phyloP scores from a whole-genome alignment of 192 early-diverging fungal genomes.

The Thamnidium elegans region DNA sequence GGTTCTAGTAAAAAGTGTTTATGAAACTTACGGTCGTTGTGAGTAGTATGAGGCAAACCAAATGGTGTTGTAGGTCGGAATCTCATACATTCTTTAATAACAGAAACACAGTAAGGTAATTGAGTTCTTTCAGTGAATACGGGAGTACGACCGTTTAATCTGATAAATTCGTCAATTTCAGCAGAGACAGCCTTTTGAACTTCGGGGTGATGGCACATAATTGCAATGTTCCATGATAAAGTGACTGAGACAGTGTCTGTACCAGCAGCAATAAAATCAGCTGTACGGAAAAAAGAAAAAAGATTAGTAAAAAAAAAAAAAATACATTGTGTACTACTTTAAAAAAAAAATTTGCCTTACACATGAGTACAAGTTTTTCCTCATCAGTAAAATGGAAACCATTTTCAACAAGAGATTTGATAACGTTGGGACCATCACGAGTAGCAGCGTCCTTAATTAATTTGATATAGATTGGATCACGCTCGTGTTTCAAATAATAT shows the following conservation, averaged over 20 bases:
- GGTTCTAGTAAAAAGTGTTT: not conserved
- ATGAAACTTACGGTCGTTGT: not conserved
- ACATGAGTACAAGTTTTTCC: constrained; percentile 3
- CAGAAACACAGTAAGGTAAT: not conserved
- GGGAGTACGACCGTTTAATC: not conserved
- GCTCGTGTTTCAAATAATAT: not conserved
- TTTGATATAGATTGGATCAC: not conserved
- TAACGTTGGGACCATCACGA: not conserved
- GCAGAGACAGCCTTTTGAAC: not conserved
- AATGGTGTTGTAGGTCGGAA: not conserved
- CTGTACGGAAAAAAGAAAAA: not conserved
- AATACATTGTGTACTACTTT: not conserved
- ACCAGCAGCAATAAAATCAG: not conserved
- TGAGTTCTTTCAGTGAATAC: not conserved
- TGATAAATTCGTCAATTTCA: not conserved
- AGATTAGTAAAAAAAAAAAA: not conserved
- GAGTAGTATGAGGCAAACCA: not conserved
- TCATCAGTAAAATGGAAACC: not conserved
- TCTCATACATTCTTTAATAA: not conserved
- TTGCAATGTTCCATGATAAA: not conserved
- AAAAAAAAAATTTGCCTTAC: not conserved
- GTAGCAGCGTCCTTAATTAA: not conserved
- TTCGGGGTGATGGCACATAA: not conserved
- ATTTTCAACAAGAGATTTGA: not conserved
- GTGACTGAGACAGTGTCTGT: not conserved